These are phyloP conservation scores for Ceratocystis smalleyi DNA, from an alignment of 2,329 filamentous ascomycete species.

Conservation along the genomic window DNA sequence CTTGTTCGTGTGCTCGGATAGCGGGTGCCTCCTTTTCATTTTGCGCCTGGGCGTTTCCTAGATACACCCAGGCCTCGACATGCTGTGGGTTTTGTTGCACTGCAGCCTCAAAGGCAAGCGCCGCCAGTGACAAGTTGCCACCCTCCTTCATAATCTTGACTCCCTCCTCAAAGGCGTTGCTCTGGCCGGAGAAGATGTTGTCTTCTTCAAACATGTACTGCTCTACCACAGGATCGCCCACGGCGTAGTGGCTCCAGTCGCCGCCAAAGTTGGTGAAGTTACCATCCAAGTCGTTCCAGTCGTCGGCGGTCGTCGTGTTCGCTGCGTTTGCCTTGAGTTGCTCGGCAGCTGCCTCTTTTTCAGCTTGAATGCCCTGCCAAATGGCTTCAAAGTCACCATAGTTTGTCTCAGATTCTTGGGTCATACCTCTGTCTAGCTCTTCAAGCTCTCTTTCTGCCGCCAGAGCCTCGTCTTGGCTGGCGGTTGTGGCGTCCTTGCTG, in stretches of 20 bases:
- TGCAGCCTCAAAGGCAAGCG: conserved; percentile 88
- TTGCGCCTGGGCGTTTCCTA: conserved; percentile 86
- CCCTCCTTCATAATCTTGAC: conserved; percentile 85
- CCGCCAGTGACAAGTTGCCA: conserved; percentile 83
- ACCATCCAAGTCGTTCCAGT: conserved; percentile 46
- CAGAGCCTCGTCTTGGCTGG: conserved; percentile 29
- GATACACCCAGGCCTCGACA: conserved; percentile 81
- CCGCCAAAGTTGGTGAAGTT: conserved; percentile 48
- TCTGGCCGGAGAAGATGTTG: conserved; percentile 69
- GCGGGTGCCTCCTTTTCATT: conserved; percentile 97
- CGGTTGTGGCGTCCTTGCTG: conserved; percentile 34
- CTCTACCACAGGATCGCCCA: conserved; percentile 60
- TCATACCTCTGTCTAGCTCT: conserved; percentile 55
- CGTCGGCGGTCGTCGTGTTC: conserved; percentile 38
- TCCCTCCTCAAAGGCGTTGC: conserved; percentile 82
- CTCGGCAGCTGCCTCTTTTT: conserved; percentile 24
- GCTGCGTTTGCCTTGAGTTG: conserved; percentile 13
- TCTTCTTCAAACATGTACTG: conserved; percentile 91
- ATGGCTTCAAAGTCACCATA: conserved; percentile 82
- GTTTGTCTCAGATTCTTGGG: conserved; percentile 45
- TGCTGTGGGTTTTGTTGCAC: conserved; percentile 80
- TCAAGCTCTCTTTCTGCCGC: conserved; percentile 52
- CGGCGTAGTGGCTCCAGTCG: conserved; percentile 46
- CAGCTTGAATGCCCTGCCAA: conserved; percentile 68
- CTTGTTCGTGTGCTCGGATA: conserved; percentile 83